Evolutionary conservation across 768 basidiomycete genomes (phyloP), one percentile per base, ranked within the genome.

Genomic region (Pleurotus sapidus): DNA sequence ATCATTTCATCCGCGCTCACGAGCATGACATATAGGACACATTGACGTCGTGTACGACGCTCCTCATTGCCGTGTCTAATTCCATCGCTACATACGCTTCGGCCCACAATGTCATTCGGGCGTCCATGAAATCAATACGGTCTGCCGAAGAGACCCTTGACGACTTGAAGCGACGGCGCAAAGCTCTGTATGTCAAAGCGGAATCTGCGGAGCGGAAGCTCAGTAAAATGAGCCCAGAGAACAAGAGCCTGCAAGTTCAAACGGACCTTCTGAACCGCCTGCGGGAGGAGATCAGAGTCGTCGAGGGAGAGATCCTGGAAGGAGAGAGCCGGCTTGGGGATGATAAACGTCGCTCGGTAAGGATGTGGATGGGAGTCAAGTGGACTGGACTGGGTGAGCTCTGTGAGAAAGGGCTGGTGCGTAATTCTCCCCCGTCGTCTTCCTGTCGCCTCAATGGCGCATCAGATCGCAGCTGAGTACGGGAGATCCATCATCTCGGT

Each of bases 161-260:
- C 55, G 88, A 89, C 3, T 72, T 93, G 12, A 87, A 84, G 62
- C 82, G 86, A 14, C 81, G 88, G 15, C 78, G 93, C 50, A 84
- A 86, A 61, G 75, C 76, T 9, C 77, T 94, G 5, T 79, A 77
- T 8, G 70, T 80, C 23, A 88, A 88, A 60, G 90, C 93, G 0
- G 94, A 96, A 55, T 72, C 82, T 15, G 93, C 92, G 2, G 93
- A 96, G 62, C 90, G 81, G 76, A 96, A 95, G 68, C 80, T 98
- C 38, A 83, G 79, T 71, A n/a, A n/a, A n/a, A n/a, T n/a, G n/a
- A n/a, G n/a, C n/a, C n/a, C n/a, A n/a, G n/a, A n/a, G n/a, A n/a
- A n/a, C n/a, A n/a, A n/a, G n/a, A n/a, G n/a, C n/a, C n/a, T n/a
- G n/a, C n/a, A n/a, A n/a, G n/a, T n/a, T n/a, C n/a, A n/a, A n/a